Percentiles rank a stretch among this genome's conserved stretches.
These are phyloP conservation scores for Fusarium sp. DNA, from an alignment of 2,329 filamentous ascomycete species.

Conservation along the genomic window DNA sequence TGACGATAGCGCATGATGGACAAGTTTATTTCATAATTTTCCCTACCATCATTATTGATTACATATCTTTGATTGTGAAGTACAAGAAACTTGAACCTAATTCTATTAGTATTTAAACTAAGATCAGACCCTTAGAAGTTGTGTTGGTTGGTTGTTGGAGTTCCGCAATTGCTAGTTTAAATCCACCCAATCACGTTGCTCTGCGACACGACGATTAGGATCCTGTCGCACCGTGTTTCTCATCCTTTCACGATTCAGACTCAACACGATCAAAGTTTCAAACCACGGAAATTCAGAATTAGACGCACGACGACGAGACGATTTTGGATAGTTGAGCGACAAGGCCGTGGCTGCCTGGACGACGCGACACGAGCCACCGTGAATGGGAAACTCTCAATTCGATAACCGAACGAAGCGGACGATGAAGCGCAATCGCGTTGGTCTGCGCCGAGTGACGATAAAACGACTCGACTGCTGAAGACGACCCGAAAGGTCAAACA, in stretches of 20 bases:
- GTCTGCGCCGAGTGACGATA: constrained; percentile 47
- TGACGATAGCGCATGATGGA: constrained; percentile 22
- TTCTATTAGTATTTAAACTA: neutral
- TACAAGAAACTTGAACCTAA: neutral
- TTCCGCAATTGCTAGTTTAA: constrained; percentile 25
- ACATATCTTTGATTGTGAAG: neutral
- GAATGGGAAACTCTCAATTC: constrained; percentile 17
- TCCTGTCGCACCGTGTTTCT: constrained; percentile 43
- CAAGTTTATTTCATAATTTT: constrained; percentile 14
- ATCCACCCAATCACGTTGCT: constrained; percentile 37
- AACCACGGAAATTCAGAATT: constrained; percentile 9
- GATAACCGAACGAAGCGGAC: constrained; percentile 21
- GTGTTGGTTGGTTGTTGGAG: constrained; percentile 25
- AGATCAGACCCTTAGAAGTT: neutral
- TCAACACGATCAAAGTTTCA: constrained; percentile 29
- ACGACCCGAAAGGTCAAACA: neutral
- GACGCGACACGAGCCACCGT: constrained; percentile 9
- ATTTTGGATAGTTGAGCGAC: constrained; percentile 2
- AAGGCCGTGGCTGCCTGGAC: constrained; percentile 1
- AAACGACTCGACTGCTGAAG: constrained; percentile 40
- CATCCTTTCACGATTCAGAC: constrained; percentile 34
- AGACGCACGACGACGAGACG: constrained; percentile 3
- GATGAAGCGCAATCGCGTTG: constrained; percentile 47
- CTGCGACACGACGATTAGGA: constrained; percentile 41
- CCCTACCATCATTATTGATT: neutral